These are phyloP conservation scores for Cavenderia fasciculata DNA, from an alignment of 78 protist species.

Conservation along the genomic window DNA sequence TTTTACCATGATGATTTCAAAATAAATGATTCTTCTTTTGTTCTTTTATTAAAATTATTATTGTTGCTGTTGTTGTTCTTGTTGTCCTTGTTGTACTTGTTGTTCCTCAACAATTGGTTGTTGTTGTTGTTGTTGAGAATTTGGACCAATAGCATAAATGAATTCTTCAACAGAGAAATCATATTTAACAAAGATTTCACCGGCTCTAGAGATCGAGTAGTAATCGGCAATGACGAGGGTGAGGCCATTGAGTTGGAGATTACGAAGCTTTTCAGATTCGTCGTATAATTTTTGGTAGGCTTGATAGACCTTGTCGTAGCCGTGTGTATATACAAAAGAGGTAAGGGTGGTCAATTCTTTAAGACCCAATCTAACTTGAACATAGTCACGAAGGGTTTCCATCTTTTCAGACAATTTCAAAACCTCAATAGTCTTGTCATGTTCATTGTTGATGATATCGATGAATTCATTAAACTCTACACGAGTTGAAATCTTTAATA, in stretches of 20 bases:
- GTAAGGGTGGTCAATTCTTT: slow-evolving; percentile 11
- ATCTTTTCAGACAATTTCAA: background rate
- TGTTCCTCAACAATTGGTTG: no score
- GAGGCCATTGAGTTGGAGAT: slow-evolving; percentile 36
- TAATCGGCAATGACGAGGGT: slow-evolving; percentile 37
- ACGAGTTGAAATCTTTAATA: slow-evolving; percentile 16
- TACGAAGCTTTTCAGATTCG: slow-evolving; percentile 32
- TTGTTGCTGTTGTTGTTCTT: slow-evolving; percentile 7
- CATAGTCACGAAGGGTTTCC: slow-evolving; percentile 53
- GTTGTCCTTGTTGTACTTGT: background rate
- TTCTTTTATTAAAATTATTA: no score
- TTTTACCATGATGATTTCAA: no score
- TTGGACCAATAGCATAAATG: slow-evolving; percentile 37
- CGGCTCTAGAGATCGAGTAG: slow-evolving; percentile 28
- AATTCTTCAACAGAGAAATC: slow-evolving; percentile 50
- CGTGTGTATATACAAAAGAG: background rate
- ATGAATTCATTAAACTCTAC: slow-evolving; percentile 33
- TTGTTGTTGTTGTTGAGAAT: no score
- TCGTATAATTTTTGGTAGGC: slow-evolving; percentile 55
- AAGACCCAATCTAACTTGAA: slow-evolving; percentile 59
- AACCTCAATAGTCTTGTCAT: background rate
- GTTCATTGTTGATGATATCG: slow-evolving; percentile 10
- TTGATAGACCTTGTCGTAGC: slow-evolving; percentile 16
- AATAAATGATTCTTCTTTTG: no score
- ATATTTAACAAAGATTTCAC: slow-evolving; percentile 28